Evolutionary conservation across 345 rosid species (phyloP), one percentile per base, ranked within the genome.

Genomic region (Microcos paniculata): DNA sequence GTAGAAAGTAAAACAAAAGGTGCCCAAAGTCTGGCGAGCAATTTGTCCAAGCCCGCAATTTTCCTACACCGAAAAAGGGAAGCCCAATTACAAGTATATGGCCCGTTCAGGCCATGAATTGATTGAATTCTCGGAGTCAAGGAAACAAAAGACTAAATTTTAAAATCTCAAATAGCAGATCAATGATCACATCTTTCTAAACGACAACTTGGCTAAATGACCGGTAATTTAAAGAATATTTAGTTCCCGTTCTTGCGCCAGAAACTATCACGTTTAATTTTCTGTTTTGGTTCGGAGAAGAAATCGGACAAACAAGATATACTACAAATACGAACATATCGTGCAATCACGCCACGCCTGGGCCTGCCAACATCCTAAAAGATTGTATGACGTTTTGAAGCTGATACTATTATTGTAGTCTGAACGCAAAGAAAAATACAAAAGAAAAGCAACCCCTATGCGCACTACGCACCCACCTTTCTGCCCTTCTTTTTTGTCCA

Each of bases 381-480:
- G 23, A 10, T 10, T 55, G 59, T 12, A 10, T 13, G 1, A 19
- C 4, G 19, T 52, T 55, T 56, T 14, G 14, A 59, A 62, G 46
- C 67, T 35, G 24, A 10, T 38, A n/a, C 16, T 5, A 3, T n/a
- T 15, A 3, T 38, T 10, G 10, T 42, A 42, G 70, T 64, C 11
- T 42, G 49, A 21, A 64, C 28, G 38, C 71, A 46, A 46, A 67
- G 71, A 46, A 67, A 66, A 46, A n/a, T n/a, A n/a, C n/a, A n/a
- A 43, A 43, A 66, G 71, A 26, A 67, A 66, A 46, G 52, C 6
- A 43, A n/a, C 40, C 64, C 35, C 45, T 31, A 19, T 66, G 70
- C 70, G 52, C 70, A 65, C 52, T 7, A 43, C 8, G 15, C 56
- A 67, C 42, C 33, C 15, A 13, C 19, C 49, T 38, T 21, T 64